Evolutionary conservation across 148 eudicot genomes (phyloP), one percentile per base, ranked within the genome.

Genomic region (Chenopodium berlandieri): DNA sequence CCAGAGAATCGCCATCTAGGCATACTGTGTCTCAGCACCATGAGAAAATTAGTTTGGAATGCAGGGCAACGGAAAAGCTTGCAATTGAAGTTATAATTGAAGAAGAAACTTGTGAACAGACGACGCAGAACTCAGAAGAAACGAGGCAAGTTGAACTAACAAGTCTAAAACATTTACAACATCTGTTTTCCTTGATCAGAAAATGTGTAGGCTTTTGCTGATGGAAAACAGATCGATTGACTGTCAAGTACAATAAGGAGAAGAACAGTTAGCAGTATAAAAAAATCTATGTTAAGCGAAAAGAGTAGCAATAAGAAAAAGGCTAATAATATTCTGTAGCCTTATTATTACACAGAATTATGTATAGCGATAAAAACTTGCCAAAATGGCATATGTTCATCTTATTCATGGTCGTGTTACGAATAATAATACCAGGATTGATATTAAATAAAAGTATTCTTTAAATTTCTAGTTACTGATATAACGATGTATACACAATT

Each of bases 201-300:
- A 77, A 63, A 47, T 34, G 40, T 63, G 23, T 58, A 65, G n/a
- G 60, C 40, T 74, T 75, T 40, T 54, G 78, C 44, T 52, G 78
- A 54, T 30, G 37, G 34, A 14, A 44, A 48, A 23, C 34, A 3
- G 31, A 76, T 19, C 48, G 22, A 4, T 2, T 4, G 30, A 20
- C 68, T 60, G 27, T 34, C 2, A 4, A 32, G 27, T 32, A 11
- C 60, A 75, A 32, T 17, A 56, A 17, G 46, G 47, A 56, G 48
- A 9, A 34, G 37, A 62, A 32, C 19, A 67, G 19, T 22, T 30
- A 67, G 71, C n/a, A 20, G 66, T n/a, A 62, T 22, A 9, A 62
- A 62, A 6, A 1, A 62, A 9, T 62, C 66, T 6, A 9, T 0
- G 8, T 2, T 22, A 20, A 22, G 25, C 0, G 1, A 20, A 62